phyloP scores from a whole-genome alignment of 352 stramenopile genomes.

The Phytophthora foliorum region DNA sequence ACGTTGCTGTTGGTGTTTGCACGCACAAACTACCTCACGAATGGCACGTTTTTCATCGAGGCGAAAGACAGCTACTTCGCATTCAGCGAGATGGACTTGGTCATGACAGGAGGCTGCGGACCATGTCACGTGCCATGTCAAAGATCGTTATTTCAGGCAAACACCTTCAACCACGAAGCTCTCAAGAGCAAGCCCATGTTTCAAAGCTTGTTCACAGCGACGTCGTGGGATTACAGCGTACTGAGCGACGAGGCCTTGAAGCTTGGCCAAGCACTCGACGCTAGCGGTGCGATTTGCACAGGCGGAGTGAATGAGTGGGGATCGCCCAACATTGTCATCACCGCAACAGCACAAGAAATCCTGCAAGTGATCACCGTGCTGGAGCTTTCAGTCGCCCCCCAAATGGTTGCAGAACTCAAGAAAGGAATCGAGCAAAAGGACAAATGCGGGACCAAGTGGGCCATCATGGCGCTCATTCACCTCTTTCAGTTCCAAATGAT shows the following conservation, averaged over 20 bases:
- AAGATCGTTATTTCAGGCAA: constrained; percentile 6
- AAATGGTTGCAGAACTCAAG: constrained; percentile 16
- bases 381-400: constrained; percentile 17
- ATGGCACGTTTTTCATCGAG: constrained; percentile 22
- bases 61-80: constrained; percentile 34
- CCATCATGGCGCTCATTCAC: constrained; percentile 18
- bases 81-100: constrained; percentile 24
- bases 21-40: constrained; percentile 23
- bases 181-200: constrained; percentile 30
- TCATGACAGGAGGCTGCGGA: constrained; percentile 18
- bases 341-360: constrained; percentile 11
- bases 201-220: constrained; percentile 21
- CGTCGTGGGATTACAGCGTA: constrained; percentile 9
- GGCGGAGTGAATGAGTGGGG: constrained; percentile 34
- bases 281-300: constrained; percentile 19
- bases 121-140: constrained; percentile 14
- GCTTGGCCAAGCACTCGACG: constrained; percentile 19
- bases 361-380: constrained; percentile 14
- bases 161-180: constrained; percentile 17
- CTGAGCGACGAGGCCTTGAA: constrained; percentile 15
- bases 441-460: constrained; percentile 24
- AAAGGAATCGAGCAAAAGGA: constrained; percentile 7
- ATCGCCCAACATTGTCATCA: constrained; percentile 16
- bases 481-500: constrained; percentile 32
- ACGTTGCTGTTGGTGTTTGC: constrained; percentile 19